Base-by-base conservation (phyloP, 2,329 filamentous ascomycete genomes). In the Arthrobotrys megalospora region DNA sequence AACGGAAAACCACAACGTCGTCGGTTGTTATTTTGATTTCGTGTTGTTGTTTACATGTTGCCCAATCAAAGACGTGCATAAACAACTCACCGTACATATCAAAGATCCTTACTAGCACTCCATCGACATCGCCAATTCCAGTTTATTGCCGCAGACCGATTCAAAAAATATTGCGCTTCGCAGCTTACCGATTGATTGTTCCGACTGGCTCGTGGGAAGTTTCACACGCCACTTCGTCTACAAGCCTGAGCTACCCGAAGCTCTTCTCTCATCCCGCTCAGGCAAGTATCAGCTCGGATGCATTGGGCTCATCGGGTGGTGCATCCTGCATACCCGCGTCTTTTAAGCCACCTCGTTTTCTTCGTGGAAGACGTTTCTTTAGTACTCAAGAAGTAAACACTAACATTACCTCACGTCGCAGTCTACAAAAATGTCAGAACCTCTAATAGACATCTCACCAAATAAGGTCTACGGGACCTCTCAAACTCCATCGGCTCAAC, bases 21-120 rank as follows among this genome's bases (percentile, higher is more conserved):
- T 10, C 45, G 48, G 73, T 77, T 77, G 73, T 71, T 77, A 68
- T 77, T 77, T 65, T 66, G 72, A 65, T 76, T 63, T 66, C 16
- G 48, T 71, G 58, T 76, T 76, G 65, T 65, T 77, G 73, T 77
- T 77, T 77, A 77, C 66, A 53, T 77, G 65, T 70, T 47, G 36
- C 73, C 73, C 65, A 66, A 71, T 71, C 58, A 77, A 67, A 32
- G 45, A 32, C 28, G 34, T 21, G 48, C 73, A 63, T 76, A 76
- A 68, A 76, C 73, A 77, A 66, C 58, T 77, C 73, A 77, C 66
- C 66, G 10, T 62, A 70, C 73, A 77, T 70, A 21, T 43, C n/a
- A 24, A 60, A 19, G 36, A 24, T 19, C 19, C 32, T 55, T 52
- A 53, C 38, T 19, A 24, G n/a, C 55, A 14, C 36, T 60, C 60